These are phyloP conservation scores for Fomitopsis serialis DNA, from an alignment of 768 basidiomycete genomes.

Conservation along the genomic window DNA sequence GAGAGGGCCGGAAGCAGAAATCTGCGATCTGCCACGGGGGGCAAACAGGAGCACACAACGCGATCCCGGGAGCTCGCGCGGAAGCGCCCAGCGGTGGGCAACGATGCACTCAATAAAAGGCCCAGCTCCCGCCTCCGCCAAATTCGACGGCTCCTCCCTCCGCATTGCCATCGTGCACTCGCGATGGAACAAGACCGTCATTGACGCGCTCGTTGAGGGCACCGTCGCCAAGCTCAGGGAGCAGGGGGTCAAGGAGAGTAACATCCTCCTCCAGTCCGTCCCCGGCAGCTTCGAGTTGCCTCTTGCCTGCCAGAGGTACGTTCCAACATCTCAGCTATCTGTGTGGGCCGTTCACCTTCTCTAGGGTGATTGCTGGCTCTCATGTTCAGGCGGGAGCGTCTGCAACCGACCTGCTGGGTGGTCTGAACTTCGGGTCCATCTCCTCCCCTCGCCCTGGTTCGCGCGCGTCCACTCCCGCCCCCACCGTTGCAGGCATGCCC, in stretches of 20 bases:
- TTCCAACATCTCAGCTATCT: conserved; percentile 4
- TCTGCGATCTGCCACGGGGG: neutral
- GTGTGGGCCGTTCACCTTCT: neutral
- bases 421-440: conserved; percentile 46
- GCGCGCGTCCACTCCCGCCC: conserved; percentile 21
- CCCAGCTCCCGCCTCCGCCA: conserved; percentile 48
- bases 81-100: neutral
- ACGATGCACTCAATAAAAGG: conserved; percentile 65
- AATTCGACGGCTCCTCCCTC: conserved; percentile 74
- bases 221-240: conserved; percentile 75
- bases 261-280: conserved; percentile 88
- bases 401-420: conserved; percentile 76
- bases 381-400: conserved; percentile 74
- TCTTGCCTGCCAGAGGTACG: conserved; percentile 75
- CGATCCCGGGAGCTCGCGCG: neutral
- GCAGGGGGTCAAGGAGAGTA: conserved; percentile 81
- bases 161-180: conserved; percentile 93
- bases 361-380: conserved; percentile 84
- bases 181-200: conserved; percentile 89
- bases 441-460: conserved; percentile 51
- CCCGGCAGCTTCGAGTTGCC: conserved; percentile 97
- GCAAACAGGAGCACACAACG: conserved; percentile 3
- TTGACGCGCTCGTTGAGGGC: conserved; percentile 81
- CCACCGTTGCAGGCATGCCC: conserved; percentile 32
- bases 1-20: neutral